A percentile compares a stretch with the other conserved stretches of the same genome.
phyloP scores from a whole-genome alignment of 139 green algal species.

The Mesotaenium endlicherianum region DNA sequence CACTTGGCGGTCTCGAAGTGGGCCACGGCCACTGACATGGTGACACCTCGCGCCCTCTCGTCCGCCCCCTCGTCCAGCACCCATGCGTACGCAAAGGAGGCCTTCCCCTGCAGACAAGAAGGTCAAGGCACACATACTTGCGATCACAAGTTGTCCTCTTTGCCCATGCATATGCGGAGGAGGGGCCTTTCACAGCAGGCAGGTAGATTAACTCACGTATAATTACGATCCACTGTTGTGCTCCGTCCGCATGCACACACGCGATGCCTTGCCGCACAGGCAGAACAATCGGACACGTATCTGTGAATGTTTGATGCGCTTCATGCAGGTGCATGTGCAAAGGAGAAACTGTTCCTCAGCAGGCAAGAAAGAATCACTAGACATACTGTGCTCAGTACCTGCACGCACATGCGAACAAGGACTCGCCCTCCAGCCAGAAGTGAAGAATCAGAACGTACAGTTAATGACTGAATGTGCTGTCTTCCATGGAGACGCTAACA shows the following conservation, averaged over 20 bases:
- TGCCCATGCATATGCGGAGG: not conserved
- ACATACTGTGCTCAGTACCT: too few species aligned
- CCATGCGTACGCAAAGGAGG: conserved; percentile 95
- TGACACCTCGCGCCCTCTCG: conserved; percentile 88
- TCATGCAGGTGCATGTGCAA: too few species aligned
- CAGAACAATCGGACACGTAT: not conserved
- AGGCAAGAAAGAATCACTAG: too few species aligned
- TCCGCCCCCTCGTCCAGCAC: conserved; percentile 82
- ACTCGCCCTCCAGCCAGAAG: too few species aligned
- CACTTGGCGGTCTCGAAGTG: conserved; percentile 18
- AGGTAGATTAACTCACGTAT: not conserved
- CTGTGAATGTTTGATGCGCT: too few species aligned
- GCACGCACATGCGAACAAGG: too few species aligned
- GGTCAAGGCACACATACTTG: not conserved
- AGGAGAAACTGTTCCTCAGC: too few species aligned
- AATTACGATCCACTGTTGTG: not conserved
- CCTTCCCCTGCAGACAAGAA: conserved; percentile 68
- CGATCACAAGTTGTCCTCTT: not conserved
- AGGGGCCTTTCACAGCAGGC: not conserved
- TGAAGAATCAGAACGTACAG: too few species aligned
- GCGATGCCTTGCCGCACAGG: not conserved
- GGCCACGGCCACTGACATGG: conserved; percentile 84
- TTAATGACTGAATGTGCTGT: too few species aligned
- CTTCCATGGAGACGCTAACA: too few species aligned
- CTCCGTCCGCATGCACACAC: not conserved